Conservation (phyloP, 2,329 filamentous ascomycete species). For the Rhynchosporium graminicola region DNA sequence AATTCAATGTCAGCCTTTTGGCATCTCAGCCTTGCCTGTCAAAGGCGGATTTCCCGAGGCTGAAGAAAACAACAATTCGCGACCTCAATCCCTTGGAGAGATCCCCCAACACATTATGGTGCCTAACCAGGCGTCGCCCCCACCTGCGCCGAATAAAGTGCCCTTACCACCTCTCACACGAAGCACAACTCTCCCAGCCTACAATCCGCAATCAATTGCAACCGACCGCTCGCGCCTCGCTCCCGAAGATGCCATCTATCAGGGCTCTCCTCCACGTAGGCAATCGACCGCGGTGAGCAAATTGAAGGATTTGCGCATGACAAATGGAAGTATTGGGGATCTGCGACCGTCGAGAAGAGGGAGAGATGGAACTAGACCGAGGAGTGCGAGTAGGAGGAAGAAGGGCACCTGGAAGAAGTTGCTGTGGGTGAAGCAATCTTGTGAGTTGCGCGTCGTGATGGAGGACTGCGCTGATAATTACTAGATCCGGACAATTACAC, state of each 20-base stretch:
- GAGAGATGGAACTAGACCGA: conserved; percentile 35
- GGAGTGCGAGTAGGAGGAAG: conserved; percentile 60
- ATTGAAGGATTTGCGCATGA: conserved; percentile 44
- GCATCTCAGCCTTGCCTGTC: conserved; percentile 3
- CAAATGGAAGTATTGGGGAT: conserved; percentile 31
- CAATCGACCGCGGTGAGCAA: conserved; percentile 44
- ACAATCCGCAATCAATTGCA: conserved; percentile 17
- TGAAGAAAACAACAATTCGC: conserved; percentile 11
- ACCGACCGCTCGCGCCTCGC: conserved; percentile 68
- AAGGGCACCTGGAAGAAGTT: conserved; percentile 90
- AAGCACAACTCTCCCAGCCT: conserved; percentile 32
- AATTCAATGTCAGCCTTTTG: too few relatives aligned
- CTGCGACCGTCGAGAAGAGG: conserved; percentile 29
- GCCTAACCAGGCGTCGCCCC: conserved; percentile 35
- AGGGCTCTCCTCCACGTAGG: conserved; percentile 59
- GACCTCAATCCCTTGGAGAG: conserved; percentile 24
- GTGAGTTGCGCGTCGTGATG: conserved; percentile 49
- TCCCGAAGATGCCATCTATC: conserved; percentile 79
- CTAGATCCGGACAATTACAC: conserved; percentile 99
- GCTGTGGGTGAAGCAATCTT: conserved; percentile 96
- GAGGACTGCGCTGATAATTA: conserved; percentile 29
- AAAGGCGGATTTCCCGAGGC: conserved; percentile 18
- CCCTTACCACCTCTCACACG: conserved; percentile 34
- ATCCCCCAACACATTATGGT: conserved; percentile 35
- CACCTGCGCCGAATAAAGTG: conserved; percentile 24